Conservation (phyloP, 2,329 filamentous ascomycete species). For the Aspergillus jensenii region DNA sequence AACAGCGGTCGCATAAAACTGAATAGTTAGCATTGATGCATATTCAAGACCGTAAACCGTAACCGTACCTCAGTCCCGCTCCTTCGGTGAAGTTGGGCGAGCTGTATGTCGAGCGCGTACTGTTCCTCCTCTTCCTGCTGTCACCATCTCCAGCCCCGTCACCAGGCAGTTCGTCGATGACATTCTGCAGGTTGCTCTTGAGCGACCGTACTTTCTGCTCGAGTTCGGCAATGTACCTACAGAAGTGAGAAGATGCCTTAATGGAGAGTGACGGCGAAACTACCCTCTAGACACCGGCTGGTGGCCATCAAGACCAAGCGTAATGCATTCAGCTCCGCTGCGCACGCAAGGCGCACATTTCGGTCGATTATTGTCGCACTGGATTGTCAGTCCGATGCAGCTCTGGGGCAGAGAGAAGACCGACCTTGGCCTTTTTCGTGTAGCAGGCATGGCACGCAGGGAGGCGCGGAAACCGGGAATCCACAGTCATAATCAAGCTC, state of each 20-base stretch:
- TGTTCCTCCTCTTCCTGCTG: background rate
- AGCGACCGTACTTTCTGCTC: conserved; percentile 22
- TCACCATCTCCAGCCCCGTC: background rate
- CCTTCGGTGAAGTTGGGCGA: conserved; percentile 21
- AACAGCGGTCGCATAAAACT: conserved; percentile 22
- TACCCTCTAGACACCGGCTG: conserved; percentile 25
- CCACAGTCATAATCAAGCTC: background rate
- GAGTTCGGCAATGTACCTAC: conserved; percentile 25
- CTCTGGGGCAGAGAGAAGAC: background rate
- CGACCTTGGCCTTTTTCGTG: conserved; percentile 22
- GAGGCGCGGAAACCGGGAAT: conserved; percentile 8
- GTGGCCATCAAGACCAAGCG: conserved; percentile 23
- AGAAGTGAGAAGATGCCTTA: background rate
- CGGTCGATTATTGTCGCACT: conserved; percentile 33
- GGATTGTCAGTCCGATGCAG: background rate
- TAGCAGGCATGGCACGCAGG: conserved; percentile 24
- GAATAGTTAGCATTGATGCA: no score
- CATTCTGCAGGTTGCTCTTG: background rate
- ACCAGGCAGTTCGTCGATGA: background rate
- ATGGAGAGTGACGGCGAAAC: background rate
- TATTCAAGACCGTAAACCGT: background rate
- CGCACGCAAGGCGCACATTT: conserved; percentile 29
- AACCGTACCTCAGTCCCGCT: conserved; percentile 19
- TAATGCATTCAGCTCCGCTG: conserved; percentile 26
- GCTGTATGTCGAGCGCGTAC: conserved; percentile 1